A percentile compares a stretch with the other conserved stretches of the same genome.
Conservation (phyloP, 257 asterid species). For the Marsdenia floribunda region DNA sequence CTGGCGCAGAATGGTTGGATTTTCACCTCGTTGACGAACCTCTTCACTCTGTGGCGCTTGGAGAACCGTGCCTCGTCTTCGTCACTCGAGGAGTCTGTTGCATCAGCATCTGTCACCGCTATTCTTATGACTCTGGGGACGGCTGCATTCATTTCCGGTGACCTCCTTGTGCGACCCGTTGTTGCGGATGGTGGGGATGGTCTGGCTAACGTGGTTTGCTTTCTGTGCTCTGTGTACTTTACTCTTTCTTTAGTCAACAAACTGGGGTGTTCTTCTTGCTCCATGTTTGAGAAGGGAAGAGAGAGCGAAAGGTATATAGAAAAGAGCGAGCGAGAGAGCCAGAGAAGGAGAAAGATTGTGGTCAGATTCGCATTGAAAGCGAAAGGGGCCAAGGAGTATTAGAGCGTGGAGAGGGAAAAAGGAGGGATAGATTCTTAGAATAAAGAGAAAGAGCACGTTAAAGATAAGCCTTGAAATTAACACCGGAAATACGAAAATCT, state of each 20-base stretch:
- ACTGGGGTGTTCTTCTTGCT: conserved; percentile 8
- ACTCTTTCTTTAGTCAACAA: conserved; percentile 33
- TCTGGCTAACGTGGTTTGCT: conserved; percentile 34
- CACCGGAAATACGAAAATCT: conserved; percentile 4
- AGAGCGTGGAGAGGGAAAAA: conserved; percentile 24
- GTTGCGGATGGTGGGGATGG: neutral
- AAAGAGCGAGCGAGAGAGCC: neutral
- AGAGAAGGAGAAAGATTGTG: conserved; percentile 1
- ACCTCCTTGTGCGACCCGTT: conserved; percentile 24
- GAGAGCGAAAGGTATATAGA: neutral
- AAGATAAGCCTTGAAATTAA: conserved; percentile 27
- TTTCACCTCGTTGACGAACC: conserved; percentile 59
- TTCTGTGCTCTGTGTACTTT: conserved; percentile 59
- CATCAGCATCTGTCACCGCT: conserved; percentile 74
- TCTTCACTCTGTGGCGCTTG: conserved; percentile 50
- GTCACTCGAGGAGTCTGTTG: conserved; percentile 86
- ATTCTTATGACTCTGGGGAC: conserved; percentile 51
- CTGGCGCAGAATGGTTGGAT: conserved; percentile 31
- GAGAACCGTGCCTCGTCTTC: conserved; percentile 36
- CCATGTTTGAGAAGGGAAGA: conserved; percentile 7
- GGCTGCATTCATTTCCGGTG: conserved; percentile 15
- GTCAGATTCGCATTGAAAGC: conserved; percentile 68
- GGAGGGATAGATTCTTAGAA: conserved; percentile 28
- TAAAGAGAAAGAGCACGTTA: conserved; percentile 54
- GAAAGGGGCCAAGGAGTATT: conserved; percentile 24